Conservation (phyloP, 257 asterid genomes). For the Solanum arcanum region DNA sequence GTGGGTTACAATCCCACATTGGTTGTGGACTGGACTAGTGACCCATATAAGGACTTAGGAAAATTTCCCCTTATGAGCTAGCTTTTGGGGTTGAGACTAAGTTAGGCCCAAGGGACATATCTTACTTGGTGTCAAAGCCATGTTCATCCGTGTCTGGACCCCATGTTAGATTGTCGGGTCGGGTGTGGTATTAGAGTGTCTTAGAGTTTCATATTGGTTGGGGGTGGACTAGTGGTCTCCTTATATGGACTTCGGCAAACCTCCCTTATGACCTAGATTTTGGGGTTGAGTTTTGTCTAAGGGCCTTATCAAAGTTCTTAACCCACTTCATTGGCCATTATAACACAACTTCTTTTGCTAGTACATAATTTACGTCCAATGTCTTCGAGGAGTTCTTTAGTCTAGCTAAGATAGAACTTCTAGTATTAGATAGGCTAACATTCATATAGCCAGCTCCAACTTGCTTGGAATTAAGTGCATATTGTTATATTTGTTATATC, state of each 20-base stretch:
- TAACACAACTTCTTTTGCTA: neutral
- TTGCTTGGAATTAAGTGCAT: neutral
- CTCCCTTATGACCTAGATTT: neutral
- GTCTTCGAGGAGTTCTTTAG: neutral
- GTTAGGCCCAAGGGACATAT: neutral
- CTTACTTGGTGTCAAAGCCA: neutral
- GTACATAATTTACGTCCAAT: neutral
- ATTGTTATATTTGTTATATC: neutral
- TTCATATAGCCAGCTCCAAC: neutral
- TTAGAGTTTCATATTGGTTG: neutral
- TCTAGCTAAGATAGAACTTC: neutral
- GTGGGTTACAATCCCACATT: neutral
- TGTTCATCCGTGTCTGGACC: neutral
- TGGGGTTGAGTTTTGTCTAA: neutral
- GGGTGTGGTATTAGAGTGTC: neutral
- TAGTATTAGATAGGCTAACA: neutral
- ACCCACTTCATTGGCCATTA: neutral
- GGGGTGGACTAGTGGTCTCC: neutral
- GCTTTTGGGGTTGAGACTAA: neutral
- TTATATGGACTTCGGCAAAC: neutral
- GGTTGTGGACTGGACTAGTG: neutral
- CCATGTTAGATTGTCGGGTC: neutral
- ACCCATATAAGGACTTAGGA: neutral
- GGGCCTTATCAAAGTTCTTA: neutral
- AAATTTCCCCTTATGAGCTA: neutral